Conservation (phyloP, 1,139 yeast species). For the Tardiomyces depauwii region DNA sequence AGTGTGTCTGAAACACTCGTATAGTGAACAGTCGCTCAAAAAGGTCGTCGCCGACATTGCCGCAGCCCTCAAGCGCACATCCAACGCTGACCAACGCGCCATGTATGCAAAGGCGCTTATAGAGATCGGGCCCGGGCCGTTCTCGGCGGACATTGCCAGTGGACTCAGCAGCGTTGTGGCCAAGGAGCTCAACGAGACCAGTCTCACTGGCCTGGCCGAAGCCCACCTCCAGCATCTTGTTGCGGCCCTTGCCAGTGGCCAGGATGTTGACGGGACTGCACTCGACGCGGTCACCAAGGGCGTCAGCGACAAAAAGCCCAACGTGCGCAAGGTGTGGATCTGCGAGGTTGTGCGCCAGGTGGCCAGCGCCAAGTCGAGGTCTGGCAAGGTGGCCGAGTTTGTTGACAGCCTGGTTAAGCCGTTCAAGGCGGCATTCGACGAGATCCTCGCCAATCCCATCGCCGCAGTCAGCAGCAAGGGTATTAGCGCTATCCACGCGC, state of each 20-base stretch:
- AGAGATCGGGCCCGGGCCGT: constrained; percentile 2
- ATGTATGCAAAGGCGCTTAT: constrained; percentile 31
- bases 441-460: constrained; percentile 28
- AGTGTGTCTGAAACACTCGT: constrained; percentile 5
- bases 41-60: constrained; percentile 39
- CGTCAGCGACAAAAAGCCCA: constrained; percentile 48
- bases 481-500: constrained; percentile 20
- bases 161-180: constrained; percentile 39
- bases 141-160: constrained; percentile 30
- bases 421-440: constrained; percentile 21
- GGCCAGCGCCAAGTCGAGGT: background rate
- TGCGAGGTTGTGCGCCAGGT: background rate
- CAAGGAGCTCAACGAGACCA: constrained; percentile 66
- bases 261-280: constrained; percentile 1
- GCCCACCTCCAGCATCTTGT: constrained; percentile 38
- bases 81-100: constrained; percentile 51
- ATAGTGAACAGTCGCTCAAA: constrained; percentile 13
- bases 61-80: constrained; percentile 38
- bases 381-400: background rate
- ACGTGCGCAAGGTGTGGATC: constrained; percentile 53
- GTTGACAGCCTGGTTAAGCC: background rate
- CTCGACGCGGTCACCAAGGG: constrained; percentile 39
- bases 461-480: constrained; percentile 22
- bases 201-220: constrained; percentile 29
- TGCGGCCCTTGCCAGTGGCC: constrained; percentile 6